Evolutionary conservation across 306 rosid species (phyloP), one percentile per base, ranked within the genome.

Genomic region (Prunus padus): DNA sequence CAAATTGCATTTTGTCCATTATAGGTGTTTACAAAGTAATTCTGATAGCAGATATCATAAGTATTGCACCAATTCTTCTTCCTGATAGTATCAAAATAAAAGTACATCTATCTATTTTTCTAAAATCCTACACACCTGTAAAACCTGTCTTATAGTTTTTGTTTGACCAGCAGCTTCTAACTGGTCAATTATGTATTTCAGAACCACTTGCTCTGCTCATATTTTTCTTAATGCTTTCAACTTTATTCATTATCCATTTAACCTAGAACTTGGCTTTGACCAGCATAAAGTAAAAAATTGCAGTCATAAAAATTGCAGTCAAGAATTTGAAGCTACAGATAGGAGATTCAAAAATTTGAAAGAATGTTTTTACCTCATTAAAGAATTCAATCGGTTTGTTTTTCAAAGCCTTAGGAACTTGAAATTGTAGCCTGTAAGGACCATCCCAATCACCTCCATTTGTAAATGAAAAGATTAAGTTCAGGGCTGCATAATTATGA

Each of bases 391-490:
- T 80, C 49, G 97, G 92, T 72, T 86, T 90, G 90, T 90, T 95
- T 67, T 66, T 80, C 79, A 85, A 89, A 18, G 73, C 11, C 30
- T 85, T 88, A 23, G 98, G 96, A 64, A 92, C 87, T 76, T 86
- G 90, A 84, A 95, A 87, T 74, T 89, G 95, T 40, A 92, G 77
- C 82, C 86, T 84, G 81, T 95, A 95, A 31, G 97, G 97, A 76
- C 98, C 98, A 77, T 92, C 97, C 98, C 98, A 95, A 3, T 95
- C 97, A 49, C 69, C 87, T 70, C 98, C 98, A 77, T 95, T 95
- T 66, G 98, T 92, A 79, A 95, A 90, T 28, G 98, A 95, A 89
- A 95, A 95, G 83, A 95, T 95, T 86, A 90, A 85, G 87, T 84
- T 86, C 84, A 85, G 0, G 73, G 98, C 97, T 95, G 78, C 57